Base-by-base conservation (phyloP, 768 basidiomycete genomes). In the Cystobasidium onofrii region DNA sequence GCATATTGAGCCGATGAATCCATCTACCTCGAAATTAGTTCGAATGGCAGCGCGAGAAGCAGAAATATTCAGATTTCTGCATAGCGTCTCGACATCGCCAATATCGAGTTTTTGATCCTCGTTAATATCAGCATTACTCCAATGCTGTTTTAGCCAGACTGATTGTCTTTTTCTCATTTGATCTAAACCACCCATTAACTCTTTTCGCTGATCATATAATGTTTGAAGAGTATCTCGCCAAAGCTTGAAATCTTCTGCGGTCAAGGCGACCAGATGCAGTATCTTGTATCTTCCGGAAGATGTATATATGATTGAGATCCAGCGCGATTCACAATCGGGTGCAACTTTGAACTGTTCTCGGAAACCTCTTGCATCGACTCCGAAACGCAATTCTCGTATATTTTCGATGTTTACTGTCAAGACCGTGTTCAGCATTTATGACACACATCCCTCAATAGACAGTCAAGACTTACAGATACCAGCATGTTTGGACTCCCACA, bases 401-500 rank as follows among this genome's bases (percentile, higher is more conserved):
- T 33, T 66, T 29, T 75, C 74, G 25, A 75, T 61, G 34, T 61
- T 70, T 9, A 70, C 69, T 71, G 54, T n/a, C 6, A 4, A 36
- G 72, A 31, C 23, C 23, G 36, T 64, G 33, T 6, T 31, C 31
- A 64, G 34, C 31, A 44, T 4, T 64, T 64, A 13, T 13, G 63
- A 3, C 17, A n/a, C n/a, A n/a, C 15, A 34, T 27, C 6, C 6
- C 18, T 34, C 13, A 20, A 10, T 64, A 36, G 13, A 15, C 31
- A 52, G 15, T 36, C 7, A 54, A 23, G 10, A 71, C 69, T 44
- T 44, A 71, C 69, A 52, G n/a, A 71, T 71, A 1, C 69, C 69
- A 34, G 69, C 69, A 60, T 71, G 69, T 31, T 73, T 73, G n/a
- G 50, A 57, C 73, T 73, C 61, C 74, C 74, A 75, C 15, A 67